Percentiles rank a stretch among this genome's conserved stretches.
Conservation (phyloP, 2,329 filamentous ascomycete genomes). For the Nemania sp. region DNA sequence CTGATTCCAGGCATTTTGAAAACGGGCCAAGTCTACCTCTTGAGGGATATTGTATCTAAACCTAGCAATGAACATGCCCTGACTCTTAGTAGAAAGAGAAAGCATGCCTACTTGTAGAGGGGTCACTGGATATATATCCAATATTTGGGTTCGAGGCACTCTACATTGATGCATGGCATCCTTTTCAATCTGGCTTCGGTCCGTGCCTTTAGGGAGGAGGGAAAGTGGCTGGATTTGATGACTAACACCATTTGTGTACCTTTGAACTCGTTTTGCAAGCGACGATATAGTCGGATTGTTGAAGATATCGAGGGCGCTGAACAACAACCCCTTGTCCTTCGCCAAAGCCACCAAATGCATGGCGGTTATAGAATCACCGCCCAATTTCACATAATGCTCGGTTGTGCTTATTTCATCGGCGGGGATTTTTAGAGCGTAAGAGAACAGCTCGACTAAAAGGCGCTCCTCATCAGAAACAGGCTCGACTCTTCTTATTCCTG, state of each 20-base stretch:
- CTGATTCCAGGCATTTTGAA: slow-evolving; percentile 24
- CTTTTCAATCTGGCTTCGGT: background rate
- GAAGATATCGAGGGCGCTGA: slow-evolving; percentile 24
- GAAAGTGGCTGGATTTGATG: slow-evolving; percentile 13
- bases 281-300: slow-evolving; percentile 22
- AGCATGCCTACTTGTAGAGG: slow-evolving; percentile 51
- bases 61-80: slow-evolving; percentile 44
- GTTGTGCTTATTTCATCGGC: slow-evolving; percentile 12
- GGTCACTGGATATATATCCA: slow-evolving; percentile 49
- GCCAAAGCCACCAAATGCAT: slow-evolving; percentile 57
- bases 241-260: background rate
- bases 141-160: slow-evolving; percentile 24
- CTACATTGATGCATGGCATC: slow-evolving; percentile 20
- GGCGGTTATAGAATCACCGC: slow-evolving; percentile 55
- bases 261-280: slow-evolving; percentile 17
- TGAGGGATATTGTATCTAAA: slow-evolving; percentile 35
- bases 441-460: slow-evolving; percentile 4
- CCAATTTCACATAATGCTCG: slow-evolving; percentile 53
- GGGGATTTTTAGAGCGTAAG: background rate
- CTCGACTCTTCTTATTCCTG: background rate
- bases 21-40: slow-evolving; percentile 14
- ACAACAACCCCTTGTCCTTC: slow-evolving; percentile 47
- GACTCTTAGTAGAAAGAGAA: slow-evolving; percentile 40
- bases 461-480: slow-evolving; percentile 15
- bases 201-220: background rate